Percentiles rank a stretch among this genome's conserved stretches.
Evolutionary conservation across 495 filamentous ascomycete species (phyloP).

Genomic region (Penicillium herquei): DNA sequence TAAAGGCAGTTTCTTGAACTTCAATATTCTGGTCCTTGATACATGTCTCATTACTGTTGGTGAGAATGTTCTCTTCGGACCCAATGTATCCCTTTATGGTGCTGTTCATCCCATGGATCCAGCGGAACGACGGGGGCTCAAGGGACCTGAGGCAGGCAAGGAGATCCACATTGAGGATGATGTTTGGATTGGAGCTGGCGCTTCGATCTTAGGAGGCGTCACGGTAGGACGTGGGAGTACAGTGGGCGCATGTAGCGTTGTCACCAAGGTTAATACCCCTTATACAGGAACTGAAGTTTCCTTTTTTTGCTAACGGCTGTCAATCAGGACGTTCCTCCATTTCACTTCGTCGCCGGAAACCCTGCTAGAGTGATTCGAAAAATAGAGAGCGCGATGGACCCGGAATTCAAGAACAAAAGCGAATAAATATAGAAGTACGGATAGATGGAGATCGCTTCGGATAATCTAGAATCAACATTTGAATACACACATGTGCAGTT

Average conservation of each 20-base stretch:
- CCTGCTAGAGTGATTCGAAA: slow-evolving; percentile 40
- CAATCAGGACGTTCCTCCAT: slow-evolving; percentile 54
- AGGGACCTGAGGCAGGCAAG: slow-evolving; percentile 70
- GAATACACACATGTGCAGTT: too few relatives aligned
- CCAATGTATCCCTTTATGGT: slow-evolving; percentile 65
- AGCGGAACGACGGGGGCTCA: slow-evolving; percentile 60
- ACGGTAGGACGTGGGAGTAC: slow-evolving; percentile 50
- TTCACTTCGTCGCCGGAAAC: slow-evolving; percentile 59
- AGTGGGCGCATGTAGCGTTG: slow-evolving; percentile 76
- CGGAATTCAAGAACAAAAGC: neutral
- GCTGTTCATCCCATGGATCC: slow-evolving; percentile 74
- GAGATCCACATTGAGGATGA: slow-evolving; percentile 78
- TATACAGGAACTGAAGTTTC: neutral
- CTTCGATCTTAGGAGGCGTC: slow-evolving; percentile 14
- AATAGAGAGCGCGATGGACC: neutral
- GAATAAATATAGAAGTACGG: too few relatives aligned
- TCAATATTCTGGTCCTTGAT: slow-evolving; percentile 70
- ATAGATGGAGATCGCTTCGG: too few relatives aligned
- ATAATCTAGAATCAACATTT: too few relatives aligned
- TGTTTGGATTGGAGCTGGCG: slow-evolving; percentile 74
- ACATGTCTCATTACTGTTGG: slow-evolving; percentile 74
- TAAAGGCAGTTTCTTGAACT: slow-evolving; percentile 68
- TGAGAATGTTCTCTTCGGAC: slow-evolving; percentile 69
- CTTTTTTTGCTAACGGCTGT: neutral
- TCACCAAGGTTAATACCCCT: slow-evolving; percentile 62